Conservation (phyloP, 1,139 yeast genomes). For the Starmera stellimalicola region DNA sequence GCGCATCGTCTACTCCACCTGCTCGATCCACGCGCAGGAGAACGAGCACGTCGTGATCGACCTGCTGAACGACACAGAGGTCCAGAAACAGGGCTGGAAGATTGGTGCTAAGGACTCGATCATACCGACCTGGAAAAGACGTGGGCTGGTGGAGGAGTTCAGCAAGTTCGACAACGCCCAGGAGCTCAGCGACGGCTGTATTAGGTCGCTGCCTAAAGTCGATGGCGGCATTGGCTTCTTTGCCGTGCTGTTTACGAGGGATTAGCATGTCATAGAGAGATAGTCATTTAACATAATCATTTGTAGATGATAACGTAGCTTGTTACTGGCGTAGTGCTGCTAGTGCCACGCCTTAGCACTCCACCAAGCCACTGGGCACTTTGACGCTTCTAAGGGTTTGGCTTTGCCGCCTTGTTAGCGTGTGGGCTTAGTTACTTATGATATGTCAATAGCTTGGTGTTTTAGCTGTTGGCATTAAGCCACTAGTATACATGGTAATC, state of each 20-base stretch:
- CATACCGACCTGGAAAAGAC: slow-evolving; percentile 73
- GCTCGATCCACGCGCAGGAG: slow-evolving; percentile 89
- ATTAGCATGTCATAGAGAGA: slow-evolving; percentile 2
- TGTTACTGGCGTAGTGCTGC: too few species aligned
- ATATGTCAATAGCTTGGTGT: too few species aligned
- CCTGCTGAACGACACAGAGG: slow-evolving; percentile 52
- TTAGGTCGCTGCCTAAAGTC: slow-evolving; percentile 71
- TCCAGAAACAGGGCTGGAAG: slow-evolving; percentile 64
- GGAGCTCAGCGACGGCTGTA: slow-evolving; percentile 72
- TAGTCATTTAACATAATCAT: too few species aligned
- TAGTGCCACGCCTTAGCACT: too few species aligned
- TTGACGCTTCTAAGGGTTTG: too few species aligned
- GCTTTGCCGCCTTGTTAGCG: too few species aligned
- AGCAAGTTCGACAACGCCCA: slow-evolving; percentile 35
- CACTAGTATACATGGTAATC: too few species aligned
- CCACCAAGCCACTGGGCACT: too few species aligned
- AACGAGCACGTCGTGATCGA: slow-evolving; percentile 86
- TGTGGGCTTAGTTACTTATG: too few species aligned
- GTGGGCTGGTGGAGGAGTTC: slow-evolving; percentile 72
- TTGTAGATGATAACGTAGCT: too few species aligned
- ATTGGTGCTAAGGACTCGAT: slow-evolving; percentile 56
- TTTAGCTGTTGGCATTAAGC: too few species aligned
- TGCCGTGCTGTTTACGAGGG: slow-evolving; percentile 48
- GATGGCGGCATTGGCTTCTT: slow-evolving; percentile 98
- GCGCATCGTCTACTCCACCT: slow-evolving; percentile 87